Evolutionary conservation across 192 early-diverging fungal species (phyloP), one percentile per base, ranked within the genome.

Genomic region (Coemansia sp.): DNA sequence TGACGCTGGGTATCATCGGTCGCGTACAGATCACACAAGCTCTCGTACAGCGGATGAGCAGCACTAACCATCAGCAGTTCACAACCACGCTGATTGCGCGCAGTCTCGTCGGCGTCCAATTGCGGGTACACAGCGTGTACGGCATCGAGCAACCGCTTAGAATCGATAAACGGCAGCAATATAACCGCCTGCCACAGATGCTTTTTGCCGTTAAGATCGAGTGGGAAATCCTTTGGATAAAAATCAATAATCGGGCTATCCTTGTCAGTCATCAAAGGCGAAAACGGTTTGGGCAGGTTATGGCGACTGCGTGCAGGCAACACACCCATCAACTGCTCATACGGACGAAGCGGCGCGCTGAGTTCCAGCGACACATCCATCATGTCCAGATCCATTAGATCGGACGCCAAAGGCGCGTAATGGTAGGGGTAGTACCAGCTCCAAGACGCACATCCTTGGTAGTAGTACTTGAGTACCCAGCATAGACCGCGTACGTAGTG

Each of bases 351-450:
- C 1, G 97, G 96, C 18, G 80, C 73, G 38, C 93, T 93, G 22
- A 91, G 77, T 20, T 97, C 90, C 66, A 99, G 95, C 33, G 89
- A 68, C 63, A 93, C 80, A 56, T 89, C 75, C 66, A 94, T 77
- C 34, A 86, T 75, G 51, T 75, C 87, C 59, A 99, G 79, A 70
- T 94, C 86, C 7, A 80, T 64, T 59, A 97, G 90, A 72, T 98
- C 94, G 0, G 88, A 89, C 4, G 91, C 89, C 62, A 93, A 80
- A 1, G 96, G 96, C 20, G 96, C 91, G 68, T 98, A 99, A 83
- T 97, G 93, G 76, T 93, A 98, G 6, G 96, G 96, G 64, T 93
- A 99, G 84, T 92, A 99, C 96, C 96, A 99, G 36, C 84, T 88
- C 97, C 97, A 99, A 17, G 96, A 97, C 25, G 85, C 89, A 62